Evolutionary conservation across 768 basidiomycete genomes (phyloP), one percentile per base, ranked within the genome.

Genomic region (Lentinula edodes): DNA sequence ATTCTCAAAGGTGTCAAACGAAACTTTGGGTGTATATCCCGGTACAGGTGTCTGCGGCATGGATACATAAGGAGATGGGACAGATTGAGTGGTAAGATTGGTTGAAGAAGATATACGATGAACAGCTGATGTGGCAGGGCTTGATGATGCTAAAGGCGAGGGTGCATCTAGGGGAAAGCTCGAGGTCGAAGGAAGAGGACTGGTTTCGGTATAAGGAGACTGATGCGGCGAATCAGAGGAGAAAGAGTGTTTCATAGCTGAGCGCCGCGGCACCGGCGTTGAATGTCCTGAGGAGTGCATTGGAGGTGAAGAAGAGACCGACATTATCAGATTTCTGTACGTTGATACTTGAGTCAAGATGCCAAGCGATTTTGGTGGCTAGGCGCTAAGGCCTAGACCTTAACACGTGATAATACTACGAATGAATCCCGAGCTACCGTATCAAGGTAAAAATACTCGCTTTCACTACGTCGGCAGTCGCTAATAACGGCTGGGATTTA

Each of bases 1-100:
- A 71, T 92, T 91, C 75, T 92, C 90, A 60, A 94, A 91, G 0
- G 91, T 93, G 71, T 93, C 92, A 69, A 93, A 93, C 2, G 90
- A 90, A 23, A 93, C 92, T 67, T 89, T 89, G 8, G 85, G 42
- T 1, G 59, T 60, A 39, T 60, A 60, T 20, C 59, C 59, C 8
- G 59, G 59, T 5, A 60, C 59, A 42, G 59, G 59, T 6, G 59
- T 60, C 38, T 60, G 59, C 2, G 59, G 59, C 51, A 50, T 39
- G 20, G 45, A 45, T 13, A 41, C 6, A 43, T 60, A 60, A n/a
- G 59, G 50, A 20, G 59, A 60, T 16, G 23, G 38, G 8, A 43
- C 46, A 20, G 50, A 18, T 23, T 51, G 59, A 20, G 50, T 41
- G 59, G 13, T n/a, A 16, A 52, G 5, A 48, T 43, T 58, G 15